phyloP scores from a whole-genome alignment of 2,329 filamentous ascomycete genomes.

The Chrysosphaeria jannelii region DNA sequence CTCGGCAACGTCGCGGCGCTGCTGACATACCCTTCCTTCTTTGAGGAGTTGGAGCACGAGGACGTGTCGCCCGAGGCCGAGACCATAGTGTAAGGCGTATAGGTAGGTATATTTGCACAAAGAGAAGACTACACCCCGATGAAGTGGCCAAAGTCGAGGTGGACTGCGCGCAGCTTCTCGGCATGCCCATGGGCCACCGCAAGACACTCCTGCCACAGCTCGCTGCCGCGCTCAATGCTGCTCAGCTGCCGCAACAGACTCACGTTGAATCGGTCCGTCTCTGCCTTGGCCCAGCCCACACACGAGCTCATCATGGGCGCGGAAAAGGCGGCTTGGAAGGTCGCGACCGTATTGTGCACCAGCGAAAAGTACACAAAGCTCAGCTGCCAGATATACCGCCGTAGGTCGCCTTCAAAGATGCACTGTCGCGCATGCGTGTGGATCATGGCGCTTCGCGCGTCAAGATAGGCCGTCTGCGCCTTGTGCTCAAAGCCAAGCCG shows the following conservation, averaged over 20 bases:
- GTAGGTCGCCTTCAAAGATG: constrained; percentile 79
- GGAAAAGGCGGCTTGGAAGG: constrained; percentile 69
- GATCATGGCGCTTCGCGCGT: constrained; percentile 47
- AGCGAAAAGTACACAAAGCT: constrained; percentile 89
- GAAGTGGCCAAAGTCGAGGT: constrained; percentile 64
- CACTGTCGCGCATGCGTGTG: constrained; percentile 67
- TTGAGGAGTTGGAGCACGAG: too few relatives aligned
- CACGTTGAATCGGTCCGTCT: constrained; percentile 70
- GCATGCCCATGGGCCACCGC: constrained; percentile 56
- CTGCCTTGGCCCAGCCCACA: constrained; percentile 94
- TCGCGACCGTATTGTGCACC: constrained; percentile 74
- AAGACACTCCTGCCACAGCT: constrained; percentile 60
- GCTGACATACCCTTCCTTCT: constrained; percentile 78
- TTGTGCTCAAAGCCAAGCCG: constrained; percentile 72
- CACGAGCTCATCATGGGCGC: constrained; percentile 72
- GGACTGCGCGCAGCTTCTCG: constrained; percentile 51
- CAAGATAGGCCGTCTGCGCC: constrained; percentile 62
- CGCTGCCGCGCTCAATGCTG: constrained; percentile 47
- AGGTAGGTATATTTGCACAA: too few relatives aligned
- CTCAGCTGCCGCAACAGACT: constrained; percentile 63
- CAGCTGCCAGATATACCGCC: constrained; percentile 78
- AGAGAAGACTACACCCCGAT: too few relatives aligned
- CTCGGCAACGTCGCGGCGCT: constrained; percentile 73
- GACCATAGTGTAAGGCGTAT: too few relatives aligned
- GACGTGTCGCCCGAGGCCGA: too few relatives aligned